Evolutionary conservation across 192 early-diverging fungal genomes (phyloP), one percentile per base, ranked within the genome.

Genomic region (Ramicandelaber brevisporus): DNA sequence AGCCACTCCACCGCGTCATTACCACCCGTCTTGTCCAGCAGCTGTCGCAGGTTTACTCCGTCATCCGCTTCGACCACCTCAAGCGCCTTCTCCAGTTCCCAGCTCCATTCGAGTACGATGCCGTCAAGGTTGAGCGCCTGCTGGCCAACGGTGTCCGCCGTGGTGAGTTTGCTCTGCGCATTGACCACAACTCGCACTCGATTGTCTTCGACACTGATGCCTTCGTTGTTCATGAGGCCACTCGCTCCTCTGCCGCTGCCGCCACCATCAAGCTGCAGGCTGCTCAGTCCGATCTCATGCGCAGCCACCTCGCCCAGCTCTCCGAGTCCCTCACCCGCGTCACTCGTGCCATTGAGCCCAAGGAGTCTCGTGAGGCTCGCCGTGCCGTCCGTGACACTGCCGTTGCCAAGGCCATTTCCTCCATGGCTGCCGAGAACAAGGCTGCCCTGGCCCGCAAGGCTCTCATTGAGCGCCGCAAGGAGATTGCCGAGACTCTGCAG

Each of bases 71-170:
- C 19, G 88, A 89, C 37, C 75, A 79, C 59, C 68, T 99, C 24
- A 62, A 88, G 20, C 53, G 78, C 16, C 59, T 99, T 21, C 77
- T 83, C 12, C 60, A 70, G 16, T 90, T 99, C 68, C 73, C 80
- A 10, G 64, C 59, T 15, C 78, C 73, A 9, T 79, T 75, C 61
- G 68, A 65, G 54, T 79, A 78, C 49, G 73, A 71, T 31, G 65
- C 80, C 6, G 65, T 77, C 17, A 65, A 62, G 5, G 86, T 99
- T 38, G 93, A 99, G 62, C 83, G 87, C 47, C 90, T 99, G 50
- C 82, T 99, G 37, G 88, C 96, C 83, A 76, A 87, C 55, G 93
- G 90, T 20, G 83, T 78, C 47, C 74, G 86, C 27, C 85, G 80
- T 48, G 86, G 86, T 17, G 93, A 99, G 48, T 64, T 99, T 40